These are phyloP conservation scores for Naganishia albida DNA, from an alignment of 1,284 basidiomycete species.

Conservation along the genomic window DNA sequence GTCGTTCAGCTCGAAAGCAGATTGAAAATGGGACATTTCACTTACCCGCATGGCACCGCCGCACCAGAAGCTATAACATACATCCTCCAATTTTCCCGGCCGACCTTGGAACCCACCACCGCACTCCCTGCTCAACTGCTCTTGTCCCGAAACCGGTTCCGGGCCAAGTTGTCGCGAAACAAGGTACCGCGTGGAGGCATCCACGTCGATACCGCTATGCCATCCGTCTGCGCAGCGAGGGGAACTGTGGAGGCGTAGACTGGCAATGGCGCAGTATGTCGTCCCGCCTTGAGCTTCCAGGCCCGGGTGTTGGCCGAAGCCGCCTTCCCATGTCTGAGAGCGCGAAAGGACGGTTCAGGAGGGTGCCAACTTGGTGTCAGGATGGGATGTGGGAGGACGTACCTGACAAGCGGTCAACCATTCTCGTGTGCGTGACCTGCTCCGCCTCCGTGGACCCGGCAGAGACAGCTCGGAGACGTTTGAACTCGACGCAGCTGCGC, in stretches of 20 bases:
- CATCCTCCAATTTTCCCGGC: constrained; percentile 80
- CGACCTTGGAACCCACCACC: constrained; percentile 79
- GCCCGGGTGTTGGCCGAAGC: constrained; percentile 77
- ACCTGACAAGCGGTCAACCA: constrained; percentile 74
- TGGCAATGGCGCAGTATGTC: constrained; percentile 86
- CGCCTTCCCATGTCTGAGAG: constrained; percentile 85
- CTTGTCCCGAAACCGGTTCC: neutral
- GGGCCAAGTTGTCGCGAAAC: constrained; percentile 64
- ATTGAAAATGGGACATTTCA: constrained; percentile 20
- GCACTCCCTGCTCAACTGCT: neutral
- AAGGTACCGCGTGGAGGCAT: constrained; percentile 68
- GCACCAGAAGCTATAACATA: constrained; percentile 95
- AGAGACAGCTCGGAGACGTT: no score
- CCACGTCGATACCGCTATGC: constrained; percentile 6
- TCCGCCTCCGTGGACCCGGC: no score
- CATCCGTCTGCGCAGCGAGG: neutral
- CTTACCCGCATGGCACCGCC: constrained; percentile 72
- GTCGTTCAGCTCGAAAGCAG: neutral
- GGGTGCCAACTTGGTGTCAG: neutral
- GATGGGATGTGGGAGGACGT: constrained; percentile 39
- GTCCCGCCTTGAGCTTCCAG: constrained; percentile 90
- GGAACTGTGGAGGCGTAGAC: constrained; percentile 60
- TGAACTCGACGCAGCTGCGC: no score
- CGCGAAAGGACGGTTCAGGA: neutral
- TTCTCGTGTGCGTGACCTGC: constrained; percentile 54